These are phyloP conservation scores for Leccinum pallidistipes DNA, from an alignment of 1,284 basidiomycete genomes.

Conservation along the genomic window DNA sequence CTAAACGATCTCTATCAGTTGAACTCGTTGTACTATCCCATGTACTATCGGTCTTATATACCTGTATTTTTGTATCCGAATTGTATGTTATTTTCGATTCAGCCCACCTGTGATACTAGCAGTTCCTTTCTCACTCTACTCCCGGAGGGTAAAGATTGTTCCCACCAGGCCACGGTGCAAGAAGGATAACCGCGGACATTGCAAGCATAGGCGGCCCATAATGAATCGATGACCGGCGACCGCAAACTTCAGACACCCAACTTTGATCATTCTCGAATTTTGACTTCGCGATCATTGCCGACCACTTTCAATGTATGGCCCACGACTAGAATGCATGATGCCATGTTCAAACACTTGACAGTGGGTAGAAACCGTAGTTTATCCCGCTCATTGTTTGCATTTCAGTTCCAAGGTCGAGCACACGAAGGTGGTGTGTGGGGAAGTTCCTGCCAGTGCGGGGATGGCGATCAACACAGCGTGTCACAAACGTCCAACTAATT, in stretches of 20 bases:
- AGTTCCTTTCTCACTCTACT: neutral
- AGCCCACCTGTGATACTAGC: neutral
- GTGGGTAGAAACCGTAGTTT: neutral
- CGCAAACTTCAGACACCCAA: neutral
- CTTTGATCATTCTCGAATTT: neutral
- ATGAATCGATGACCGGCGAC: neutral
- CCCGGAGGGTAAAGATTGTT: neutral
- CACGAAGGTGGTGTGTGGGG: neutral
- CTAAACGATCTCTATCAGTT: slow-evolving; percentile 3
- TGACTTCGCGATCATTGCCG: neutral
- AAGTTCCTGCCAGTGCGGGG: neutral
- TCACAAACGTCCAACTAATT: neutral
- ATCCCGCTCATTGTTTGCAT: neutral
- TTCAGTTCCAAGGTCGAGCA: neutral
- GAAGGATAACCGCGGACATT: neutral
- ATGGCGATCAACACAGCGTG: neutral
- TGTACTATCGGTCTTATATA: neutral
- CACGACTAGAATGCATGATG: neutral
- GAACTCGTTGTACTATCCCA: neutral
- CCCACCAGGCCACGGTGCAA: neutral
- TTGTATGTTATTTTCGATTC: neutral
- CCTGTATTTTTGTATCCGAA: neutral
- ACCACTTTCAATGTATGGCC: neutral
- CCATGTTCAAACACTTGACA: neutral
- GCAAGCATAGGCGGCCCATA: neutral